Evolutionary conservation across 768 basidiomycete species (phyloP).

Genomic region (Mycena latifolia): DNA sequence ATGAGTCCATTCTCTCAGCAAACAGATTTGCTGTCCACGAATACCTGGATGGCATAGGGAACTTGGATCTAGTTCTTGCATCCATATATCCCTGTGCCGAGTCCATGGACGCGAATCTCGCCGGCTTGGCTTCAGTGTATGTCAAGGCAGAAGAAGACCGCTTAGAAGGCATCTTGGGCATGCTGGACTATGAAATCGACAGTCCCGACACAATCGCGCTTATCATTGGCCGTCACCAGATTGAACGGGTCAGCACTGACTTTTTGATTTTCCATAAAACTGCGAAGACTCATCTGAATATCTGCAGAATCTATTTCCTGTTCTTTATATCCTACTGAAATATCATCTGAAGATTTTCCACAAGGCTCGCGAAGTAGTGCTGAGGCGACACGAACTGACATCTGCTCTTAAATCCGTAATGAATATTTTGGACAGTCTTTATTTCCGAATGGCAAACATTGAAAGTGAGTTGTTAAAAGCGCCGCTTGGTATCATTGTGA

Average conservation of each 20-base stretch:
- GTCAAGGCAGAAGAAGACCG: slow-evolving; percentile 11
- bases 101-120: slow-evolving; percentile 3
- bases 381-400: neutral
- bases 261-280: neutral
- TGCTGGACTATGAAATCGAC: slow-evolving; percentile 28
- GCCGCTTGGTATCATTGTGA: no score
- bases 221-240: slow-evolving; percentile 21
- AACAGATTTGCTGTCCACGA: slow-evolving; percentile 16
- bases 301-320: slow-evolving; percentile 6
- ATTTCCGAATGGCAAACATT: neutral
- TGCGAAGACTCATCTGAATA: neutral
- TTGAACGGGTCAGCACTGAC: slow-evolving; percentile 21
- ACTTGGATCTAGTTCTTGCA: slow-evolving; percentile 16
- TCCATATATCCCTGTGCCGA: slow-evolving; percentile 6
- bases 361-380: neutral
- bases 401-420: neutral
- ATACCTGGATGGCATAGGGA: slow-evolving; percentile 8
- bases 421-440: neutral
- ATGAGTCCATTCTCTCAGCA: slow-evolving; percentile 5
- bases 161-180: slow-evolving; percentile 10
- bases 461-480: neutral
- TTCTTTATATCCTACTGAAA: slow-evolving; percentile 2
- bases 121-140: slow-evolving; percentile 8
- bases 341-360: neutral
- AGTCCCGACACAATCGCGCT: slow-evolving; percentile 21